These are phyloP conservation scores for Trichosanthes cucumerina DNA, from an alignment of 306 rosid species.

Conservation along the genomic window DNA sequence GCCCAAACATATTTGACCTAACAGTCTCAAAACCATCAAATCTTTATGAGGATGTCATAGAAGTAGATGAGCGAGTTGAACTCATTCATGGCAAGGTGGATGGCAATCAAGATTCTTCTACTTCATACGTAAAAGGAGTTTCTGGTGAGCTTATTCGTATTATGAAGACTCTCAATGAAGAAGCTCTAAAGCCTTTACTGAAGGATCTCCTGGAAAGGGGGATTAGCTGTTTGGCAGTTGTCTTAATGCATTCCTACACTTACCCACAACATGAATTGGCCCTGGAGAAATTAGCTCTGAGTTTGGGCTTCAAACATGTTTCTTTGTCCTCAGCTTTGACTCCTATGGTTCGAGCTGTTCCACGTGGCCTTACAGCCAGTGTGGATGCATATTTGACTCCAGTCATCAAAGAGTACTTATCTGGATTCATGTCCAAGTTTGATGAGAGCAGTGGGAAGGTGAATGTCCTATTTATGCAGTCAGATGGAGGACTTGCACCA, in stretches of 20 bases:
- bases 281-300: constrained; percentile 48
- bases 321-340: constrained; percentile 86
- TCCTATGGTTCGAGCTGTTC: constrained; percentile 95
- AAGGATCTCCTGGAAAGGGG: constrained; percentile 51
- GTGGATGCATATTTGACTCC: constrained; percentile 97
- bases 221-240: constrained; percentile 76
- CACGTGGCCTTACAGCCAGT: constrained; percentile 90
- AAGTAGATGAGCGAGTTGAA: constrained; percentile 77
- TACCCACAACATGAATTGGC: constrained; percentile 68
- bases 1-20: constrained; percentile 80
- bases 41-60: constrained; percentile 78
- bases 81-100: constrained; percentile 39
- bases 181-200: constrained; percentile 44
- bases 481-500: constrained; percentile 97
- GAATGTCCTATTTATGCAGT: constrained; percentile 95
- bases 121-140: constrained; percentile 43
- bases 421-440: constrained; percentile 80
- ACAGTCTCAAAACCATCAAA: constrained; percentile 74
- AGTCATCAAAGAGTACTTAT: constrained; percentile 84
- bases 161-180: constrained; percentile 60
- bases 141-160: constrained; percentile 80
- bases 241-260: constrained; percentile 86
- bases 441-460: constrained; percentile 60
- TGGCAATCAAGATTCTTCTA: constrained; percentile 22
- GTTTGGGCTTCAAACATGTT: constrained; percentile 82